Conservation (phyloP, 441 rosid species). For the Breynia disticha region DNA sequence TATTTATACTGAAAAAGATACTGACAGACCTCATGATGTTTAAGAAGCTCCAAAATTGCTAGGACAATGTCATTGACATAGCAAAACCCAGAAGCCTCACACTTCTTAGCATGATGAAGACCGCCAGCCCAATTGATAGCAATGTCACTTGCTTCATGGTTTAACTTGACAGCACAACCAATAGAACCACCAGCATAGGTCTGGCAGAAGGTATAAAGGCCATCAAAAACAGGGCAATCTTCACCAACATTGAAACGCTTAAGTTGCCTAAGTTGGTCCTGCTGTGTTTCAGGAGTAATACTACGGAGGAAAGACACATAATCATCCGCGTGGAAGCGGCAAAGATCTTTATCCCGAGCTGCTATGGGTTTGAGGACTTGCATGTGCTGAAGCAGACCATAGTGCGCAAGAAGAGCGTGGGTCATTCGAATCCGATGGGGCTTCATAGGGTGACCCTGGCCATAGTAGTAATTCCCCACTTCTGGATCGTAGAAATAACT, state of each 20-base stretch:
- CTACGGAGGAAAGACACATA: slow-evolving; percentile 24
- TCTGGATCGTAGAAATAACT: slow-evolving; percentile 35
- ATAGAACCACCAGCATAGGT: slow-evolving; percentile 53
- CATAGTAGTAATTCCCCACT: slow-evolving; percentile 37
- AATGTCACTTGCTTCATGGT: slow-evolving; percentile 34
- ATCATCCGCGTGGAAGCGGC: slow-evolving; percentile 35
- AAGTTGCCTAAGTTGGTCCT: slow-evolving; percentile 29
- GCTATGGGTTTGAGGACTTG: slow-evolving; percentile 27
- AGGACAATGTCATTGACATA: slow-evolving; percentile 54
- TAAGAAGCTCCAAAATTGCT: slow-evolving; percentile 48
- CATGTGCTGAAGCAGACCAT: slow-evolving; percentile 31
- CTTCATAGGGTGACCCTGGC: slow-evolving; percentile 61
- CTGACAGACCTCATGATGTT: slow-evolving; percentile 28
- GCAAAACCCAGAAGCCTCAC: slow-evolving; percentile 59
- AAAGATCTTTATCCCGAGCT: slow-evolving; percentile 29
- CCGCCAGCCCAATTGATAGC: slow-evolving; percentile 65
- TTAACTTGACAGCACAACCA: slow-evolving; percentile 31
- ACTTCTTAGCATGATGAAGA: slow-evolving; percentile 55
- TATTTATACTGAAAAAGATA: background rate
- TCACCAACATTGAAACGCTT: slow-evolving; percentile 41
- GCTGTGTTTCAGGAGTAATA: slow-evolving; percentile 28
- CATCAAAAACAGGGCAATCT: slow-evolving; percentile 59
- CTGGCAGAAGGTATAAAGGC: slow-evolving; percentile 44
- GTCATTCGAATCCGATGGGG: slow-evolving; percentile 61
- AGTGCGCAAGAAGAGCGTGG: slow-evolving; percentile 44